phyloP scores from a whole-genome alignment of 1,139 yeast species.

The Kurtzmaniella quercitrusa region DNA sequence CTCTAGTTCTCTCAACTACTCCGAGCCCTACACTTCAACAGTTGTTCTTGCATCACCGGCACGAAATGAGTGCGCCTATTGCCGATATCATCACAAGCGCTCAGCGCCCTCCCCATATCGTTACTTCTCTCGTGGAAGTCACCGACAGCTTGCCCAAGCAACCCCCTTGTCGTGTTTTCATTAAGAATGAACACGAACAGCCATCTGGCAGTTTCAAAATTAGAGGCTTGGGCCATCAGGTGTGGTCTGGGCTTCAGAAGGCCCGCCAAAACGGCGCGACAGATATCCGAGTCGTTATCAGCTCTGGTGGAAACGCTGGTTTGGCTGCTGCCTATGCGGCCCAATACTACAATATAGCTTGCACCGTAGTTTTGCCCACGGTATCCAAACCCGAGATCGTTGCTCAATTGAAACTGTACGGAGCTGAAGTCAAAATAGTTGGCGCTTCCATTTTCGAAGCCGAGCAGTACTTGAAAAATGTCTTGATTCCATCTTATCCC shows the following conservation, averaged over 20 bases:
- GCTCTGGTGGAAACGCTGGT: slow-evolving; percentile 81
- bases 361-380: slow-evolving; percentile 65
- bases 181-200: slow-evolving; percentile 63
- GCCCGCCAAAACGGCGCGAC: slow-evolving; percentile 12
- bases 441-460: slow-evolving; percentile 70
- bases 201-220: slow-evolving; percentile 73
- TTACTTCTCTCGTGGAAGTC: slow-evolving; percentile 42
- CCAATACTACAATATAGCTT: slow-evolving; percentile 36
- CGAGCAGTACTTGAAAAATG: slow-evolving; percentile 43
- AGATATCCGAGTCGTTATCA: slow-evolving; percentile 49
- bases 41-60: not conserved
- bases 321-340: slow-evolving; percentile 69
- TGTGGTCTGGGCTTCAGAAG: slow-evolving; percentile 23
- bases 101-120: slow-evolving; percentile 24
- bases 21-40: no score
- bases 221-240: slow-evolving; percentile 57
- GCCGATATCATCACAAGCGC: not conserved
- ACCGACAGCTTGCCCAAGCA: slow-evolving; percentile 22
- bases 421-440: slow-evolving; percentile 50
- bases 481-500: not conserved
- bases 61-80: not conserved
- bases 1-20: no score
- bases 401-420: slow-evolving; percentile 33
- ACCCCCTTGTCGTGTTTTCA: slow-evolving; percentile 45
- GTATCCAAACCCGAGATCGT: slow-evolving; percentile 32